Conservation (phyloP, 768 basidiomycete species). For the Dictyophora rubrovolvata region DNA sequence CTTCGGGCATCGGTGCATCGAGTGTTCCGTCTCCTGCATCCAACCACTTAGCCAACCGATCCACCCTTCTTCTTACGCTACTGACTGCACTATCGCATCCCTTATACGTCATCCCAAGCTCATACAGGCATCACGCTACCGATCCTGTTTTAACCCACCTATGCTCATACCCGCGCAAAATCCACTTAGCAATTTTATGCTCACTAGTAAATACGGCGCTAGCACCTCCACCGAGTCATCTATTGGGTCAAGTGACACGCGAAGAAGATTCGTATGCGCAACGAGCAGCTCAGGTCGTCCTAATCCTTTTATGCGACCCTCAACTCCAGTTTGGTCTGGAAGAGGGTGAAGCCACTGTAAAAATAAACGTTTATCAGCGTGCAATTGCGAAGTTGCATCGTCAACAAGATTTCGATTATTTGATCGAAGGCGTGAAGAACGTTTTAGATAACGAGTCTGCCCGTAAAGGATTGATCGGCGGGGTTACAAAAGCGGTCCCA, state of each 20-base stretch:
- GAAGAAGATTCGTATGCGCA: slow-evolving; percentile 9
- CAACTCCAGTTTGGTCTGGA: not conserved
- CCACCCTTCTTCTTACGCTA: slow-evolving; percentile 82
- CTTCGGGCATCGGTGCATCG: slow-evolving; percentile 74
- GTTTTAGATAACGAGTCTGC: slow-evolving; percentile 15
- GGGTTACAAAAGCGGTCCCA: not conserved
- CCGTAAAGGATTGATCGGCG: not conserved
- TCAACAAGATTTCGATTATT: slow-evolving; percentile 77
- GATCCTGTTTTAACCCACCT: slow-evolving; percentile 33
- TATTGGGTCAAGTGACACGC: slow-evolving; percentile 2
- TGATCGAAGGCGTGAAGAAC: slow-evolving; percentile 57
- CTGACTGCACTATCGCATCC: slow-evolving; percentile 84
- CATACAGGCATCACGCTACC: slow-evolving; percentile 63
- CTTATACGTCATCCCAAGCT: slow-evolving; percentile 68
- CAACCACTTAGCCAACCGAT: slow-evolving; percentile 68
- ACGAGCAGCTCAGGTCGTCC: slow-evolving; percentile 12
- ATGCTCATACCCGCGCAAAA: slow-evolving; percentile 68
- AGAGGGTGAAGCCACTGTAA: not conserved
- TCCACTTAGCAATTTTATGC: slow-evolving; percentile 87
- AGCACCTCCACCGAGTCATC: slow-evolving; percentile 41
- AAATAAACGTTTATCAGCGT: slow-evolving; percentile 82
- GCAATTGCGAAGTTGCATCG: slow-evolving; percentile 94
- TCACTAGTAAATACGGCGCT: slow-evolving; percentile 86
- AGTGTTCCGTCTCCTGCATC: slow-evolving; percentile 54
- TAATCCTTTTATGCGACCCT: slow-evolving; percentile 1